Base-by-base conservation (phyloP, 257 asterid species). In the Datura wrightii region DNA sequence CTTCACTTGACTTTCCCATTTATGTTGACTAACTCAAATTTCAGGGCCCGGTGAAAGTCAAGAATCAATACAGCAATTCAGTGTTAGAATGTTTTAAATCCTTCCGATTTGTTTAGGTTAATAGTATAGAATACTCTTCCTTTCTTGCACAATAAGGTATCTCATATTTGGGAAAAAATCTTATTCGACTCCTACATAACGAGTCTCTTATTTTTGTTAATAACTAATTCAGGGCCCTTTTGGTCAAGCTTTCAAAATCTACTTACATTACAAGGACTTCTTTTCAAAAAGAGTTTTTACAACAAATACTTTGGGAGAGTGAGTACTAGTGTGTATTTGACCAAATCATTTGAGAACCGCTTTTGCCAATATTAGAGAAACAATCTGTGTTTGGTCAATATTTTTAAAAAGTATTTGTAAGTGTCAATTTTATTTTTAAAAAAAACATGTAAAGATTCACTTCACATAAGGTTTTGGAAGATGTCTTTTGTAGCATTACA, bases 1-100 rank as follows among this genome's bases (percentile, higher is more conserved):
- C 80, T 19, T 72, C 39, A 72, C 80, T 44, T 72, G 58, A 44
- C 41, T 72, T 70, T 70, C 46, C 50, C 15, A 39, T 10, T 67
- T 70, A 70, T 55, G 79, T 70, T n/a, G 52, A 70, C 36, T 42
- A 62, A 8, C 37, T 42, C 53, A 16, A 70, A 9, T 9, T 70
- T 55, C 18, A 16, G 50, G 52, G 31, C 34, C 24, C 0, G 13
- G 31, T 42, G 79, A 42, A 67, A 70, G 55, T 70, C 6, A 6
- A 72, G 58, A 72, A 72, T 46, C n/a, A 10, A 46, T 72, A 58
- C 58, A 44, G 58, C 41, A 72, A 19, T 19, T 10, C 58, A 46
- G 15, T 46, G n/a, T 46, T 19, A 72, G 41, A 72, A 46, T 72
- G 80, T 46, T 72, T 10, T 10, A 24, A 44, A 48, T n/a, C 10